These are phyloP conservation scores for Ceriops decandra DNA, from an alignment of 345 rosid genomes.

Conservation along the genomic window DNA sequence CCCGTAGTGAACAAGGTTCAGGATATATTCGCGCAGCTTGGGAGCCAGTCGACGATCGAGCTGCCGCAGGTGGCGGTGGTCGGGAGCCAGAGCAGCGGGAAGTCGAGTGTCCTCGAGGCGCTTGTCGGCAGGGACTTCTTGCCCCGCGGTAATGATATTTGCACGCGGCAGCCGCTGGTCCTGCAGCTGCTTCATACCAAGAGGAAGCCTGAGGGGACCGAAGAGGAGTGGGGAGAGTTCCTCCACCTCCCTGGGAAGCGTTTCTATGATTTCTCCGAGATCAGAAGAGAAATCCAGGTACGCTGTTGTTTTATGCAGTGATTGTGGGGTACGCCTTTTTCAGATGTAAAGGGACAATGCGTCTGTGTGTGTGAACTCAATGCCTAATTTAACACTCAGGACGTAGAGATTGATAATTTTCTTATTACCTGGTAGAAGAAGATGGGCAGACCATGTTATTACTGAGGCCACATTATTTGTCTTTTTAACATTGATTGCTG, in stretches of 20 bases:
- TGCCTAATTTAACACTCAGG: too few relatives aligned
- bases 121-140: slow-evolving; percentile 97
- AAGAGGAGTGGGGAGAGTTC: slow-evolving; percentile 96
- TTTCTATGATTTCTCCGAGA: slow-evolving; percentile 83
- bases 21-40: slow-evolving; percentile 93
- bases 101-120: slow-evolving; percentile 94
- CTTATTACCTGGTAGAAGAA: too few relatives aligned
- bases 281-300: slow-evolving; percentile 93
- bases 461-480: too few relatives aligned
- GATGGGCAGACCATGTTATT: too few relatives aligned
- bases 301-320: too few relatives aligned
- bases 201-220: slow-evolving; percentile 51
- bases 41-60: slow-evolving; percentile 83
- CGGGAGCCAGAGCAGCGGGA: slow-evolving; percentile 99
- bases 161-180: slow-evolving; percentile 95
- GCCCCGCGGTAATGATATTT: slow-evolving; percentile 86
- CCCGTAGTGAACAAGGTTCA: slow-evolving; percentile 92
- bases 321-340: too few relatives aligned
- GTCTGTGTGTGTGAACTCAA: neutral
- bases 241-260: slow-evolving; percentile 72
- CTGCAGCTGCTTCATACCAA: slow-evolving; percentile 94
- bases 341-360: too few relatives aligned
- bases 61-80: slow-evolving; percentile 99
- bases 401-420: too few relatives aligned
- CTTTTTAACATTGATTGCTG: too few relatives aligned